These are phyloP conservation scores for Iris macrosiphon DNA, from an alignment of 106 monocot genomes.

Conservation along the genomic window DNA sequence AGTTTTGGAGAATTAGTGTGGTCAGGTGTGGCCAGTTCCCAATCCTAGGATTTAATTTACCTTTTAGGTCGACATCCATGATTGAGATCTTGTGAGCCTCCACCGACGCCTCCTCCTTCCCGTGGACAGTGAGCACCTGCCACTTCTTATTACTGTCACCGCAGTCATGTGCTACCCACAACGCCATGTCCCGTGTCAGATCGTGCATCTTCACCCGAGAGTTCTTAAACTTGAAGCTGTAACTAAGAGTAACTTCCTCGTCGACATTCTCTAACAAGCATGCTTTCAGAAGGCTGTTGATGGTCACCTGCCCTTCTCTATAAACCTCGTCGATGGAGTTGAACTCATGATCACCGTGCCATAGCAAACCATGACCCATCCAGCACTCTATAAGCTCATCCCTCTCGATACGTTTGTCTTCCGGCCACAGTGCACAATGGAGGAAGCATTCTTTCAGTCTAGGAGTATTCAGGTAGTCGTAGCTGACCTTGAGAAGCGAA, in stretches of 20 bases:
- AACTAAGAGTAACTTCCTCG: neutral
- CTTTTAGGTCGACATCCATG: too few relatives aligned
- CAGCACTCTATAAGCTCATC: conserved; percentile 15
- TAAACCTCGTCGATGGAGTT: conserved; percentile 7
- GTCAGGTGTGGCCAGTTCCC: too few relatives aligned
- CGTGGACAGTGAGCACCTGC: too few relatives aligned
- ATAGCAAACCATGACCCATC: too few relatives aligned
- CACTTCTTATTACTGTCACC: conserved; percentile 3
- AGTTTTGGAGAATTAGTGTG: too few relatives aligned
- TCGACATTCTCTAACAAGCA: conserved; percentile 8
- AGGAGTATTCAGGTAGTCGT: conserved; percentile 4
- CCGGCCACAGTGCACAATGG: conserved; percentile 15
- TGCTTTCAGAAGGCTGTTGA: neutral
- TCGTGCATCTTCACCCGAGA: conserved; percentile 12
- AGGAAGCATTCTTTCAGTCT: conserved; percentile 16
- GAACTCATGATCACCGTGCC: too few relatives aligned
- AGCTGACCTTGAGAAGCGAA: conserved; percentile 14
- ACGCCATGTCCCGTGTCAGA: conserved; percentile 1
- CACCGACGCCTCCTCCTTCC: too few relatives aligned
- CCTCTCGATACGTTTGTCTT: conserved; percentile 1
- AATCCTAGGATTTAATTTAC: too few relatives aligned
- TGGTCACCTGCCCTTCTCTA: neutral
- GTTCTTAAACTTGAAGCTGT: too few relatives aligned
- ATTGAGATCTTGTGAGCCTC: too few relatives aligned
- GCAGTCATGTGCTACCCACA: conserved; percentile 16